phyloP scores from a whole-genome alignment of 495 filamentous ascomycete genomes.

The Chlorociboria aeruginascens region DNA sequence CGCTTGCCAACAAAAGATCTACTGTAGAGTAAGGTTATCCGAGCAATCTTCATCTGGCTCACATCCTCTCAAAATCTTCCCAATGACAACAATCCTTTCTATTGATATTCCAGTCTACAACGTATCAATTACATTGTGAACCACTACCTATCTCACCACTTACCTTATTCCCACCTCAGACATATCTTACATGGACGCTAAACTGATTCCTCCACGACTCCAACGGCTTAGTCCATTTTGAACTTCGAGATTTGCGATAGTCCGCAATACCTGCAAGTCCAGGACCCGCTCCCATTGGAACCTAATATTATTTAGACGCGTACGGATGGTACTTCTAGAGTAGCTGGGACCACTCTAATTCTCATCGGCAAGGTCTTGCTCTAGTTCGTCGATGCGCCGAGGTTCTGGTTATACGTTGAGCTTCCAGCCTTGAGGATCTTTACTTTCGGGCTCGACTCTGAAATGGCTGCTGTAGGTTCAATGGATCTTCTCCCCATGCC shows the following conservation, averaged over 20 bases:
- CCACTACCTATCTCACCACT: background rate
- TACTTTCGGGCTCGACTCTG: background rate
- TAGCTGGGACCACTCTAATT: background rate
- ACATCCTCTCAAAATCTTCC: no score
- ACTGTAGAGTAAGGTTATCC: no score
- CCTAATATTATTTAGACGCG: background rate
- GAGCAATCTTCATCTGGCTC: no score
- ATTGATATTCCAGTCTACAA: no score
- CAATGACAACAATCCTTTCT: no score
- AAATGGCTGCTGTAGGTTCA: conserved; percentile 15
- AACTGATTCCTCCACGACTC: conserved; percentile 13
- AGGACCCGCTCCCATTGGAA: background rate
- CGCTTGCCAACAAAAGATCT: no score
- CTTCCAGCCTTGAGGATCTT: background rate
- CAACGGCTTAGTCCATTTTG: background rate
- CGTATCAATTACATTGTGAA: no score
- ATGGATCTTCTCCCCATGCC: background rate
- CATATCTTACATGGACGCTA: conserved; percentile 14
- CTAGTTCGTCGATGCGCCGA: conserved; percentile 5
- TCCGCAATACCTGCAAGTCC: background rate
- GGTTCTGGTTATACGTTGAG: conserved; percentile 1
- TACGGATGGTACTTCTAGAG: conserved; percentile 3
- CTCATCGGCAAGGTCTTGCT: background rate
- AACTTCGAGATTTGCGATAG: no score
- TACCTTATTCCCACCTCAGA: background rate